A percentile compares a stretch with the other conserved stretches of the same genome.
phyloP scores from a whole-genome alignment of 2,329 filamentous ascomycete genomes.

The Torrubiella hemipterigena region DNA sequence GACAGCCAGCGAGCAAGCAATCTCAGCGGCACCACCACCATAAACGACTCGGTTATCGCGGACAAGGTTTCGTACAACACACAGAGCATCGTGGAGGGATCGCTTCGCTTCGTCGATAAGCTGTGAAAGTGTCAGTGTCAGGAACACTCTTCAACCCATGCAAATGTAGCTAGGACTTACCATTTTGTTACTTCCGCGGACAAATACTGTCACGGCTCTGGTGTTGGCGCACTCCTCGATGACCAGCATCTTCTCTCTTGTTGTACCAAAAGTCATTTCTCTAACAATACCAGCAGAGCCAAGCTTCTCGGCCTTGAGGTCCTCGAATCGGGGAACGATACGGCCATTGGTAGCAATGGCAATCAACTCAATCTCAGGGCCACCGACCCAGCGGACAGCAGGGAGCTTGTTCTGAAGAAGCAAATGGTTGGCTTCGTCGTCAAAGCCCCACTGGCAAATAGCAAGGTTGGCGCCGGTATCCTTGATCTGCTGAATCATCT shows the following conservation, averaged over 20 bases:
- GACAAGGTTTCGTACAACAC: conserved; percentile 93
- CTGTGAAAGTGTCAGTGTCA: conserved; percentile 30
- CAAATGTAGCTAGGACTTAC: conserved; percentile 33
- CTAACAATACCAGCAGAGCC: conserved; percentile 80
- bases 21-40: conserved; percentile 90
- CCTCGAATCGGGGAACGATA: conserved; percentile 95
- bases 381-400: conserved; percentile 94
- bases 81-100: conserved; percentile 92
- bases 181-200: conserved; percentile 99
- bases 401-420: conserved; percentile 92
- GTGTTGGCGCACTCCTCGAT: conserved; percentile 99
- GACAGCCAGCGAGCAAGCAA: conserved; percentile 91
- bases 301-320: conserved; percentile 81
- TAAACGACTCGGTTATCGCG: conserved; percentile 96
- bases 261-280: conserved; percentile 95
- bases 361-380: conserved; percentile 95
- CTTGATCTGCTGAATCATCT: conserved; percentile 99
- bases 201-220: conserved; percentile 88
- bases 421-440: conserved; percentile 96
- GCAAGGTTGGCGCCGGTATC: conserved; percentile 92
- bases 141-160: background rate
- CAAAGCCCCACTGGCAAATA: conserved; percentile 99
- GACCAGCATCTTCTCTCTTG: conserved; percentile 97
- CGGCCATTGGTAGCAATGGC: conserved; percentile 97
- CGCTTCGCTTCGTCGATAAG: conserved; percentile 99